phyloP scores from a whole-genome alignment of 2,329 filamentous ascomycete genomes.

The Ophiostoma pallidulum region DNA sequence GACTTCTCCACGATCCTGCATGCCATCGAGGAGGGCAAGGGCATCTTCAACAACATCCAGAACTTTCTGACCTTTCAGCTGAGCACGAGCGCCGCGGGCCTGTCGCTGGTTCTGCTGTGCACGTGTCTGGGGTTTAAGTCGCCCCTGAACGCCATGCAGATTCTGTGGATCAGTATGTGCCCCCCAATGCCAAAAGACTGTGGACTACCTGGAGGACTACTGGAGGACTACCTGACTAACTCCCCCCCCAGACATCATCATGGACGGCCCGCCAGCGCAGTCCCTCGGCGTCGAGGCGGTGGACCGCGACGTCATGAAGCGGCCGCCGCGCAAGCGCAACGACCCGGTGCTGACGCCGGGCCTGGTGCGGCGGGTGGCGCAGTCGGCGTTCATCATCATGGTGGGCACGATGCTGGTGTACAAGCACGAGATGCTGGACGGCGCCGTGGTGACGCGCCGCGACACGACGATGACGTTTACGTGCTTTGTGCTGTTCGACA shows the following conservation, averaged over 20 bases:
- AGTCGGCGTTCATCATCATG: constrained; percentile 84
- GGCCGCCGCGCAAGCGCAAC: constrained; percentile 75
- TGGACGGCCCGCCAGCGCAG: constrained; percentile 96
- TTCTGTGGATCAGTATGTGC: constrained; percentile 92
- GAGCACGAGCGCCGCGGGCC: constrained; percentile 87
- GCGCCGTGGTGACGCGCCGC: constrained; percentile 75
- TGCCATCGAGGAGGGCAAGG: constrained; percentile 97
- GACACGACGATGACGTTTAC: constrained; percentile 99
- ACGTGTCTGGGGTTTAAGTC: constrained; percentile 90
- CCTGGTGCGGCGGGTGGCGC: constrained; percentile 76
- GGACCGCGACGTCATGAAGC: constrained; percentile 86
- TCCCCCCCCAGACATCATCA: constrained; percentile 71
- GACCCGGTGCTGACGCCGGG: constrained; percentile 84
- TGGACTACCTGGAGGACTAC: too few relatives aligned
- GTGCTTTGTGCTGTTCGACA: constrained; percentile 97
- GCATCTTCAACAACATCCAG: constrained; percentile 99
- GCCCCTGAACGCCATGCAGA: constrained; percentile 97
- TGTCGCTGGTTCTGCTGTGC: constrained; percentile 85
- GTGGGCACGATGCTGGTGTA: constrained; percentile 86
- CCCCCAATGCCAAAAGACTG: too few relatives aligned
- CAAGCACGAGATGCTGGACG: constrained; percentile 77
- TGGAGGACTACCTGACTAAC: too few relatives aligned
- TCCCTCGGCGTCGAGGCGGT: constrained; percentile 93
- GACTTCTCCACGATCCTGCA: constrained; percentile 86
- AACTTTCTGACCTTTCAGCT: constrained; percentile 99